Evolutionary conservation across 2,329 filamentous ascomycete genomes (phyloP).

Genomic region (Hyphodiscus sp.): DNA sequence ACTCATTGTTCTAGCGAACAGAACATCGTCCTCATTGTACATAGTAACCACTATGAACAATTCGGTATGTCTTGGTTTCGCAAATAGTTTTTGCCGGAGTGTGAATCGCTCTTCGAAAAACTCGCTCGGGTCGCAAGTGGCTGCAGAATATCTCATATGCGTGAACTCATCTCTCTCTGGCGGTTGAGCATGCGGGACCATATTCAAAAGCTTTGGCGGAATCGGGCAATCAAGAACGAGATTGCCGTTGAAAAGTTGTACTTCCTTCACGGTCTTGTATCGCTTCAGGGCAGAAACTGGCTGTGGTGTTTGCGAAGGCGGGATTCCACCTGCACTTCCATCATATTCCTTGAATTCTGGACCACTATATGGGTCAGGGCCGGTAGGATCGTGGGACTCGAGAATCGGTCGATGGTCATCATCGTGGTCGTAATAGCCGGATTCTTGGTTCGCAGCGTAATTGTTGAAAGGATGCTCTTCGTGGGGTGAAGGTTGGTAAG

Average conservation of each 20-base stretch:
- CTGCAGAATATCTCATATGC: slow-evolving; percentile 89
- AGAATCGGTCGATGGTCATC: slow-evolving; percentile 75
- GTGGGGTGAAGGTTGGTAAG: slow-evolving; percentile 58
- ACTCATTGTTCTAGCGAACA: slow-evolving; percentile 92
- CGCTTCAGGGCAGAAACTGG: slow-evolving; percentile 63
- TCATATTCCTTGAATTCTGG: slow-evolving; percentile 41
- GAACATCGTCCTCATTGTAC: slow-evolving; percentile 98
- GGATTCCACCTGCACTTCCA: slow-evolving; percentile 24
- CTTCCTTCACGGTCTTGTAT: slow-evolving; percentile 98
- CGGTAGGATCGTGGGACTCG: slow-evolving; percentile 44
- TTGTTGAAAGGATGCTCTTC: slow-evolving; percentile 27
- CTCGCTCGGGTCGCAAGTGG: slow-evolving; percentile 84
- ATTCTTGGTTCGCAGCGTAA: slow-evolving; percentile 16
- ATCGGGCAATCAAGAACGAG: slow-evolving; percentile 95
- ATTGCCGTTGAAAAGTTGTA: slow-evolving; percentile 95
- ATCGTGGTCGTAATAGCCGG: slow-evolving; percentile 45
- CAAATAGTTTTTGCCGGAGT: slow-evolving; percentile 83
- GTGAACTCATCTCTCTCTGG: slow-evolving; percentile 87
- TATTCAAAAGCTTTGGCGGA: slow-evolving; percentile 74
- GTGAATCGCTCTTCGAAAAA: slow-evolving; percentile 90
- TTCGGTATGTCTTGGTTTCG: slow-evolving; percentile 87
- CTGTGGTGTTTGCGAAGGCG: slow-evolving; percentile 39
- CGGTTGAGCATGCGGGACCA: slow-evolving; percentile 25
- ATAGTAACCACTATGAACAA: slow-evolving; percentile 95
- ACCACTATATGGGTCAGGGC: slow-evolving; percentile 47